Percentiles rank a stretch among this genome's conserved stretches.
These are phyloP conservation scores for Globisporangium sylvaticum DNA, from an alignment of 352 stramenopile species.

Conservation along the genomic window DNA sequence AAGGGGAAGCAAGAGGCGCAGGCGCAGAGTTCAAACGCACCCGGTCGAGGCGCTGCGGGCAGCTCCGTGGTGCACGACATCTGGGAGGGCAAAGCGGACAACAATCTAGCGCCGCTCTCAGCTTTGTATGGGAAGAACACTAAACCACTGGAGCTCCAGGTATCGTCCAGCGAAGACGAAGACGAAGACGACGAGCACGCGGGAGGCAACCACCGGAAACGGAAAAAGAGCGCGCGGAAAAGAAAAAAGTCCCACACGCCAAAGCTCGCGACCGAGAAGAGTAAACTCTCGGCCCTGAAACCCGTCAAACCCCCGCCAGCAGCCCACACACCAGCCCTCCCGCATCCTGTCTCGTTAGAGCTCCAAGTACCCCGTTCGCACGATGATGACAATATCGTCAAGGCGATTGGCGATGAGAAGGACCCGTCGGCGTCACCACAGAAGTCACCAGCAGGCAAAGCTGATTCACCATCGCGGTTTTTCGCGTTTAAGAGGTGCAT, in stretches of 20 bases:
- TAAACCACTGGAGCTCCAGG: slow-evolving; percentile 6
- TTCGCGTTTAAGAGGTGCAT: slow-evolving; percentile 5
- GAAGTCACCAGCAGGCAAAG: not conserved
- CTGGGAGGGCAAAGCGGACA: slow-evolving; percentile 7
- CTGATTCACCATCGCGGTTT: slow-evolving; percentile 17
- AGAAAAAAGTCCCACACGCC: slow-evolving; percentile 7
- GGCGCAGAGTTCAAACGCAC: not conserved
- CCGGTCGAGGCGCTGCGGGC: not conserved
- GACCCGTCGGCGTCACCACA: not conserved
- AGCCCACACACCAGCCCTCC: not conserved
- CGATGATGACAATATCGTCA: not conserved
- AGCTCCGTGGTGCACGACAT: slow-evolving; percentile 9
- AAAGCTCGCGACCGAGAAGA: not conserved
- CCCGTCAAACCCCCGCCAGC: slow-evolving; percentile 11
- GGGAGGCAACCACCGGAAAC: not conserved
- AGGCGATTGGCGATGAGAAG: not conserved
- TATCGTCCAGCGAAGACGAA: slow-evolving; percentile 17
- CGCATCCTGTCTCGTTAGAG: not conserved
- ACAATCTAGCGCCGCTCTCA: slow-evolving; percentile 13
- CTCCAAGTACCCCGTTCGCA: not conserved
- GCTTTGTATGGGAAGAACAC: not conserved
- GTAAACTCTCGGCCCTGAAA: not conserved
- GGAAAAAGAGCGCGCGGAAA: slow-evolving; percentile 7
- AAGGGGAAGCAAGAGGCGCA: not conserved
- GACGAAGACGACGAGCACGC: not conserved